Conservation (phyloP, 352 stramenopile species). For the Thalassiosira hispida region DNA sequence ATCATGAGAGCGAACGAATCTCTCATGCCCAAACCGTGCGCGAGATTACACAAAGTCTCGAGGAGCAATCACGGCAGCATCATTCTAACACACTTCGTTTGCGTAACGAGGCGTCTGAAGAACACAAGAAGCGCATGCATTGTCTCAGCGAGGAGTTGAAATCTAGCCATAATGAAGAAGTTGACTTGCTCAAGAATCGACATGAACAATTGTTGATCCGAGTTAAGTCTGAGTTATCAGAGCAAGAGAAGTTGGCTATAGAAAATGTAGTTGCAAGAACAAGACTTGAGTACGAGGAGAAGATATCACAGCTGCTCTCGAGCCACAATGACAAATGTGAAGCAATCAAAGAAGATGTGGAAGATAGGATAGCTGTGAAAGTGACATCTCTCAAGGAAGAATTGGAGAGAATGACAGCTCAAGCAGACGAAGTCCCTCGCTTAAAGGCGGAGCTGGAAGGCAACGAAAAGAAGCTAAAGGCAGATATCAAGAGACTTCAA, state of each 20-base stretch:
- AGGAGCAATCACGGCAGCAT: slow-evolving; percentile 24
- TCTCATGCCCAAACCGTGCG: slow-evolving; percentile 17
- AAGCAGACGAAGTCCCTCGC: slow-evolving; percentile 16
- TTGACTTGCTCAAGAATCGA: slow-evolving; percentile 30
- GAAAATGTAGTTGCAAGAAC: slow-evolving; percentile 31
- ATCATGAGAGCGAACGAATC: slow-evolving; percentile 28
- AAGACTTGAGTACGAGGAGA: slow-evolving; percentile 35
- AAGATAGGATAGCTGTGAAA: slow-evolving; percentile 1
- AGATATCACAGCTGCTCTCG: slow-evolving; percentile 15
- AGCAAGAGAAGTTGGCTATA: slow-evolving; percentile 24
- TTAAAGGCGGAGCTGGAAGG: slow-evolving; percentile 20
- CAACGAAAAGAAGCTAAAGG: slow-evolving; percentile 33
- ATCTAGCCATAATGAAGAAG: slow-evolving; percentile 31
- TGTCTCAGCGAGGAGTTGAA: slow-evolving; percentile 22
- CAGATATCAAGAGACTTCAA: slow-evolving; percentile 24
- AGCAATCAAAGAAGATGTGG: slow-evolving; percentile 16
- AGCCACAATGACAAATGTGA: slow-evolving; percentile 18
- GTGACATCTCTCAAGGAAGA: slow-evolving; percentile 22
- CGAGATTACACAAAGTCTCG: slow-evolving; percentile 27
- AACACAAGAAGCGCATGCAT: slow-evolving; percentile 17
- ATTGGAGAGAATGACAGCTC: slow-evolving; percentile 4
- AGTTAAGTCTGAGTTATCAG: neutral
- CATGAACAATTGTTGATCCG: slow-evolving; percentile 30
- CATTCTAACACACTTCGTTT: slow-evolving; percentile 16
- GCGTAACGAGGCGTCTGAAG: slow-evolving; percentile 16